Base-by-base conservation (phyloP, 768 basidiomycete genomes). In the Podaxis sp. region DNA sequence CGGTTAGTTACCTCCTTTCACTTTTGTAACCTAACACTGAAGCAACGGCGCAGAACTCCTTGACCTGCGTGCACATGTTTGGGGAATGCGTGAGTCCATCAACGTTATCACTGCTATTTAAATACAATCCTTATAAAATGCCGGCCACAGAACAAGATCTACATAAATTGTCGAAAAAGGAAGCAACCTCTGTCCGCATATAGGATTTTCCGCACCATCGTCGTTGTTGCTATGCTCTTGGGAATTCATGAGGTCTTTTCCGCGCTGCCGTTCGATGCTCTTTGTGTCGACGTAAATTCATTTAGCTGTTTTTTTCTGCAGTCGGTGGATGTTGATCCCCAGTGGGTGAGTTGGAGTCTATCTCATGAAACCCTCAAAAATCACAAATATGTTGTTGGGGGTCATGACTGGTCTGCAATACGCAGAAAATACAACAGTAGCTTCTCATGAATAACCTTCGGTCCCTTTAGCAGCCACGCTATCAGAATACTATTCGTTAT, bases 51-150 rank as follows among this genome's bases (percentile, higher is more conserved):
- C 69, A 92, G 92, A 94, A 79, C 88, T 92, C 71, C 80, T 94
- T 65, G 91, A 93, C 68, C 71, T 94, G 64, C 83, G 90, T 64
- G 81, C 89, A 52, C 89, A 93, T 72, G 90, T 93, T 10, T 93
- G 90, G 92, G 92, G 92, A 20, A 88, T 95, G 66, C 91, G 92
- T 93, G 72, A 79, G 91, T 87, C 10, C 13, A 57, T 12, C 5
- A 20, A 33, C 56, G 4, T 53, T 2, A 40, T 20, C 36, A 59
- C 28, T 28, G 8, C 26, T 22, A 40, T 24, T 17, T 17, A 38
- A 13, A 11, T 33, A 33, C 8, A 8, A 1, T 38, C 1, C 7
- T 41, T 50, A n/a, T 63, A 44, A 61, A n/a, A 37, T 3, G n/a
- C 15, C n/a, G 28, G n/a, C 44, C 56, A 2, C 68, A 94, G 92